Percentiles rank a stretch among this genome's conserved stretches.
These are phyloP conservation scores for Nymphaea thermarum DNA, from an alignment of 164 flowering plant genomes.

Conservation along the genomic window DNA sequence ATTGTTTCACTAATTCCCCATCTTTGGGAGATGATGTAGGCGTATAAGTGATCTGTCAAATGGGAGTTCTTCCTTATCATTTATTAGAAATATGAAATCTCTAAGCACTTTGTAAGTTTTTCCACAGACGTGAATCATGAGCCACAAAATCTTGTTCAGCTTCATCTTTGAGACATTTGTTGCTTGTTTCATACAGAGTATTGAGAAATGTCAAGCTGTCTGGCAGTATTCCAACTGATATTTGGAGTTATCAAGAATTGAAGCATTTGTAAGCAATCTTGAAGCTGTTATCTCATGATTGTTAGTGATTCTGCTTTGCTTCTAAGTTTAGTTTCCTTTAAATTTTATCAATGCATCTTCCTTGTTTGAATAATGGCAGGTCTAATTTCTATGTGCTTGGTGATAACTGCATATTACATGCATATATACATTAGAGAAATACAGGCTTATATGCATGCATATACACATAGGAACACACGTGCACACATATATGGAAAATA, in stretches of 20 bases:
- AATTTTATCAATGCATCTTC: too few species aligned
- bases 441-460: too few species aligned
- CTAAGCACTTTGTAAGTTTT: constrained; percentile 37
- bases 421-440: too few species aligned
- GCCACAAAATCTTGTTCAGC: background rate
- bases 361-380: too few species aligned
- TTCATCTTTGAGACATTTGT: too few species aligned
- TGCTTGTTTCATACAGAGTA: constrained; percentile 23
- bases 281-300: too few species aligned
- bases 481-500: too few species aligned
- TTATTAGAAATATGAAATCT: constrained; percentile 39
- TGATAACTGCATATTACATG: too few species aligned
- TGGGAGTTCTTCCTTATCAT: constrained; percentile 48
- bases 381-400: too few species aligned
- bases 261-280: constrained; percentile 36
- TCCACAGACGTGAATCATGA: background rate
- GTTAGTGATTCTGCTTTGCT: too few species aligned
- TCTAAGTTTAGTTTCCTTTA: too few species aligned
- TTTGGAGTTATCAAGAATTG: constrained; percentile 34
- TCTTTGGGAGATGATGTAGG: constrained; percentile 20
- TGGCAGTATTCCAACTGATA: constrained; percentile 44
- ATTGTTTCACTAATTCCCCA: background rate
- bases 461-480: too few species aligned
- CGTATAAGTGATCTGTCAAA: constrained; percentile 51
- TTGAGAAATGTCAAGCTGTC: constrained; percentile 52